Evolutionary conservation across 495 filamentous ascomycete genomes (phyloP), one percentile per base, ranked within the genome.

Genomic region (Diplogelasinospora grovesii): DNA sequence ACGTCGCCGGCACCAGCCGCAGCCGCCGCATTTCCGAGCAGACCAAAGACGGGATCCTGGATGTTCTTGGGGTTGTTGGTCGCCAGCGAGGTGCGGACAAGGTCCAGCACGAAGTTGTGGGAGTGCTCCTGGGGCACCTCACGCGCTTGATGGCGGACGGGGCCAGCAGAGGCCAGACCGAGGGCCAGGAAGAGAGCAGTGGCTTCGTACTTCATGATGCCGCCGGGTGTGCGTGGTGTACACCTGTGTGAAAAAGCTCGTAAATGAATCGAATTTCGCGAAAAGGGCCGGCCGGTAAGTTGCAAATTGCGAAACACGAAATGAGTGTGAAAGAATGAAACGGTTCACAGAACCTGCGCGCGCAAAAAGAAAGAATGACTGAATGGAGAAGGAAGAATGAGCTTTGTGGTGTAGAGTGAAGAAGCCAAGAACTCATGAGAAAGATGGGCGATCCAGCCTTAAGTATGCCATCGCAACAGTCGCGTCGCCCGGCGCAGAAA

Each of bases 111-210:
- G 39, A 63, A 62, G 46, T 77, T 54, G 62, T 83, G 79, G 4
- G 76, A 77, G 55, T 82, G 75, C 54, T 81, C 79, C 59, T 70
- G 71, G 53, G 74, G 71, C 23, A 77, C 74, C 56, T 76, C 71
- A 36, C 73, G 71, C 46, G 47, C 43, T 53, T 59, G 58, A 54
- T 57, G 56, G n/a, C 39, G 37, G 22, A 47, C 27, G 36, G 54
- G 47, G 36, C 49, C 48, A 43, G 52, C 54, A 18, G 49, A 51
- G 23, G 53, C 50, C 21, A 56, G 25, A n/a, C 25, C 32, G 45
- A 45, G 50, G 41, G 38, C 58, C n/a, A 60, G 48, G 51, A 53
- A 42, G 38, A 57, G 34, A 31, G 56, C 20, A 10, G 57, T 41
- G 21, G 57, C 51, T 39, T 56, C 49, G 50, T 59, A 64, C 60